Percentiles rank a stretch among this genome's conserved stretches.
Evolutionary conservation across 1,284 basidiomycete genomes (phyloP).

Genomic region (Ustilago loliicola): DNA sequence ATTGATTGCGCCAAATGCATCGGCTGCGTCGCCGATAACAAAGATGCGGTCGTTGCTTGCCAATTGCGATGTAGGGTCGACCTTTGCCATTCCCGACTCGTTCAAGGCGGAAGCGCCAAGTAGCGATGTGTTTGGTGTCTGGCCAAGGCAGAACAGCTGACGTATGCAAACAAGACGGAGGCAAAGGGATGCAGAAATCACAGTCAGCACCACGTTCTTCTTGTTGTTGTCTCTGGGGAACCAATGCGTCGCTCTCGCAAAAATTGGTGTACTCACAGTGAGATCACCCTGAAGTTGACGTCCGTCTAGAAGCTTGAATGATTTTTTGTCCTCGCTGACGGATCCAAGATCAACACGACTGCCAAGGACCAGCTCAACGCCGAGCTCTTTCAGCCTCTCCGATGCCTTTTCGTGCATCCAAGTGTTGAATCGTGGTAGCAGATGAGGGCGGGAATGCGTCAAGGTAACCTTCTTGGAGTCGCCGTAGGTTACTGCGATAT

Average conservation of each 20-base stretch:
- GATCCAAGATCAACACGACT: constrained; percentile 32
- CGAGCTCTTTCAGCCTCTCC: constrained; percentile 17
- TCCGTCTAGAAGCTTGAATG: constrained; percentile 29
- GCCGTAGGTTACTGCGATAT: constrained; percentile 48
- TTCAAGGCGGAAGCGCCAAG: constrained; percentile 12
- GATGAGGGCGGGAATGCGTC: constrained; percentile 27
- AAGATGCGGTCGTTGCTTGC: constrained; percentile 28
- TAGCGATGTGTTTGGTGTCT: constrained; percentile 37
- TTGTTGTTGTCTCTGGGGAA: too few species aligned
- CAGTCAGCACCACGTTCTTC: too few species aligned
- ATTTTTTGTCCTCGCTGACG: constrained; percentile 18
- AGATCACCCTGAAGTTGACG: constrained; percentile 38
- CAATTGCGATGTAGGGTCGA: constrained; percentile 35
- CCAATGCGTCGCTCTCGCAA: too few species aligned
- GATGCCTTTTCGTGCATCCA: constrained; percentile 50
- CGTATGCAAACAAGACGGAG: too few species aligned
- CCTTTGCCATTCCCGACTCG: constrained; percentile 35
- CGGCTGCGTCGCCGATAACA: constrained; percentile 52
- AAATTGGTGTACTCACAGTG: constrained; percentile 12
- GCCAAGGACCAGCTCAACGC: constrained; percentile 38
- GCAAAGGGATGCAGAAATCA: too few species aligned
- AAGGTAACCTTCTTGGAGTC: constrained; percentile 39
- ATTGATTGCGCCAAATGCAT: constrained; percentile 55
- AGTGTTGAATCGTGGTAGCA: constrained; percentile 45
- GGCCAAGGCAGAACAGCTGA: constrained; percentile 51